These are phyloP conservation scores for Aureobasidium sp. DNA, from an alignment of 2,329 filamentous ascomycete genomes.

Conservation along the genomic window DNA sequence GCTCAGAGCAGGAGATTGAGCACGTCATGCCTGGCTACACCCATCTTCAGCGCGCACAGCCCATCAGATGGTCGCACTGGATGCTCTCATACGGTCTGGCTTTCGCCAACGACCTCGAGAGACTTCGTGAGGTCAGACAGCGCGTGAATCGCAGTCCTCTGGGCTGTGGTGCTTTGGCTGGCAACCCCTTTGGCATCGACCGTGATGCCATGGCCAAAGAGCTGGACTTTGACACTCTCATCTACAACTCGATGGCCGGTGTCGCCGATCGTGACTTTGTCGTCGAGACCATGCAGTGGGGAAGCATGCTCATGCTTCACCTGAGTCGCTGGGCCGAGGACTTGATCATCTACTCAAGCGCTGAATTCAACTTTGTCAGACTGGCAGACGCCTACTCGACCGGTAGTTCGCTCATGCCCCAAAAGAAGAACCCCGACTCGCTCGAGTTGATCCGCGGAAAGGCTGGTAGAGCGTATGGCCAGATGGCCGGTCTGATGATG, in stretches of 20 bases:
- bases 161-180: conserved; percentile 68
- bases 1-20: conserved; percentile 68
- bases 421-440: conserved; percentile 77
- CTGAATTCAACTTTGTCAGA: conserved; percentile 68
- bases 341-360: conserved; percentile 70
- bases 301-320: conserved; percentile 68
- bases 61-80: conserved; percentile 76
- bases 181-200: conserved; percentile 76
- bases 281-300: conserved; percentile 74
- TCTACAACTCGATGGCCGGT: conserved; percentile 69
- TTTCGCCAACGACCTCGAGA: conserved; percentile 67
- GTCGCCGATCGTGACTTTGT: conserved; percentile 76
- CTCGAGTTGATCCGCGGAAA: conserved; percentile 72
- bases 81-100: conserved; percentile 65
- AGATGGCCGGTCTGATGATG: conserved; percentile 73
- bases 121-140: conserved; percentile 62
- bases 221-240: conserved; percentile 66
- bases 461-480: conserved; percentile 66
- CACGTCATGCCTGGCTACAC: conserved; percentile 83
- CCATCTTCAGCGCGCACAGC: conserved; percentile 74
- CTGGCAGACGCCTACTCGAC: conserved; percentile 75
- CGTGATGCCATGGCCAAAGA: conserved; percentile 70
- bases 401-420: conserved; percentile 68
- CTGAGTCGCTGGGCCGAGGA: conserved; percentile 77
- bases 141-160: conserved; percentile 65